Evolutionary conservation across 2,329 filamentous ascomycete genomes (phyloP).

Genomic region (Calonectria naviculata): DNA sequence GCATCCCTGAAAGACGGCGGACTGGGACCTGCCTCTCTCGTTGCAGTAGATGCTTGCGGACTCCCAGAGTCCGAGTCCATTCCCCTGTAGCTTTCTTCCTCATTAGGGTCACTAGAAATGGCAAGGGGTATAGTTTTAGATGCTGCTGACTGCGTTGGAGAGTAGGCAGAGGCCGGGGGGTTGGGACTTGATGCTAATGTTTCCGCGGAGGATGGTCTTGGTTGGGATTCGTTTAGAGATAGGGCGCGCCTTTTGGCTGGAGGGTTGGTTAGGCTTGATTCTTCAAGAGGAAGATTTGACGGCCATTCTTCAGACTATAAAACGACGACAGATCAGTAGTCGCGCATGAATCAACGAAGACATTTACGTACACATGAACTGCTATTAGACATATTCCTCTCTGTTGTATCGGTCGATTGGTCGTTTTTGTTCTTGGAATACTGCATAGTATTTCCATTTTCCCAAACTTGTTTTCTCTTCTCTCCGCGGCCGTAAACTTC

Average conservation of each 20-base stretch:
- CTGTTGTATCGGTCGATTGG: neutral
- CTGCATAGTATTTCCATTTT: no score
- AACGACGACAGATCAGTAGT: neutral
- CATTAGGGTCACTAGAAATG: neutral
- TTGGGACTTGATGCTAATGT: no score
- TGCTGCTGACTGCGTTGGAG: no score
- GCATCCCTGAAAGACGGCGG: conserved; percentile 55
- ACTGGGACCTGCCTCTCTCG: conserved; percentile 50
- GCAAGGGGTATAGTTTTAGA: neutral
- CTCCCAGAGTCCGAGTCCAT: no score
- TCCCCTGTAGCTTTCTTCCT: neutral
- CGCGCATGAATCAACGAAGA: neutral
- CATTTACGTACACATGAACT: neutral
- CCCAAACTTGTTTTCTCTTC: conserved; percentile 46
- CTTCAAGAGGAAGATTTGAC: neutral
- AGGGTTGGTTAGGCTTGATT: no score
- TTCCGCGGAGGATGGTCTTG: neutral
- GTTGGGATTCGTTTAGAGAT: neutral
- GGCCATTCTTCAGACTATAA: neutral
- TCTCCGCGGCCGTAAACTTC: conserved; percentile 79
- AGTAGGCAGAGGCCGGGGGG: neutral
- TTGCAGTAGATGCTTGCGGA: neutral
- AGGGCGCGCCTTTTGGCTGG: neutral
- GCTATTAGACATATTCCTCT: neutral
- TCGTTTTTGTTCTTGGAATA: neutral